Conservation (phyloP, 345 rosid species). For the Turritis glabra region DNA sequence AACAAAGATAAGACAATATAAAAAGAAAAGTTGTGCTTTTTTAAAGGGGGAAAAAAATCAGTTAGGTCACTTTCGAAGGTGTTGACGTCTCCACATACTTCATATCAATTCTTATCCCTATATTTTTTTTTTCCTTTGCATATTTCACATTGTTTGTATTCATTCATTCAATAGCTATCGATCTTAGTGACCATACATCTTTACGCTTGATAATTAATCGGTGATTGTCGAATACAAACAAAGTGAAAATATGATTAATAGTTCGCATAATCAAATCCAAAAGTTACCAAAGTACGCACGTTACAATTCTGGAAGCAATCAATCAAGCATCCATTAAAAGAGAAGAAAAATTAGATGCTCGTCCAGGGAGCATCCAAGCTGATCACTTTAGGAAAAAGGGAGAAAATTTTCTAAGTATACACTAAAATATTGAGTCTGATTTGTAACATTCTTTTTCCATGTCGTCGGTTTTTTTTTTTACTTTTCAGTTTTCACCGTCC, state of each 20-base stretch:
- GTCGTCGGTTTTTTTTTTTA: background rate
- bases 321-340: background rate
- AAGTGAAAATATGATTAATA: background rate
- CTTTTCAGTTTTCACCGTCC: background rate
- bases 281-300: background rate
- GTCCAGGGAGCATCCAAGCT: background rate
- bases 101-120: background rate
- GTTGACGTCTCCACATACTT: slow-evolving; percentile 18
- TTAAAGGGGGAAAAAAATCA: background rate
- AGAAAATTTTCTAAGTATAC: slow-evolving; percentile 11
- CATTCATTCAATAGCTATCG: background rate
- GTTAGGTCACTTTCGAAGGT: slow-evolving; percentile 10
- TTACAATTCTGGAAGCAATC: slow-evolving; percentile 11
- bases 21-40: slow-evolving; percentile 19
- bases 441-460: background rate
- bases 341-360: slow-evolving; percentile 28
- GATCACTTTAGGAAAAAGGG: slow-evolving; percentile 13
- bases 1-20: slow-evolving; percentile 12
- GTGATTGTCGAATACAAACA: background rate
- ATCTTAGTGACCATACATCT: background rate
- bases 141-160: background rate
- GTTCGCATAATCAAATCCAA: background rate
- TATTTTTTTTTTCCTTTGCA: background rate
- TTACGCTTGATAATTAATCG: background rate
- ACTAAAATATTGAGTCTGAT: background rate